Evolutionary conservation across 805 yeast genomes (phyloP).

Genomic region (Kuraishia floccosa): DNA sequence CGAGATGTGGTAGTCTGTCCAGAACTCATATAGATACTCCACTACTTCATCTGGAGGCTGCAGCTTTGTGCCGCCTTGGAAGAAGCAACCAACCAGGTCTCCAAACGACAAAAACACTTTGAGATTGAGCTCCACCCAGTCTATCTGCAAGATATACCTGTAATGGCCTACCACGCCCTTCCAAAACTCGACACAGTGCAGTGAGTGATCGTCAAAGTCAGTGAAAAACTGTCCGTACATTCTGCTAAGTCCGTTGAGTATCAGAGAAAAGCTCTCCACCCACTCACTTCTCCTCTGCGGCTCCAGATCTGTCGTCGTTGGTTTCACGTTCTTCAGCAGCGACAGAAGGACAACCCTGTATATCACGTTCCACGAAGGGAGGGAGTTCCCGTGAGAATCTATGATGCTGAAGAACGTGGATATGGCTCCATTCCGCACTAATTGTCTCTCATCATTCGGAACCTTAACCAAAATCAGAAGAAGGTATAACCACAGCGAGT

Average conservation of each 20-base stretch:
- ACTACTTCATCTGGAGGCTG: constrained; percentile 19
- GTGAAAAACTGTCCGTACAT: constrained; percentile 44
- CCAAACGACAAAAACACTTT: constrained; percentile 44
- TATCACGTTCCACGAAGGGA: constrained; percentile 61
- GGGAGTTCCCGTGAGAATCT: constrained; percentile 52
- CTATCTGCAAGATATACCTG: constrained; percentile 22
- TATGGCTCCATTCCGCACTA: constrained; percentile 82
- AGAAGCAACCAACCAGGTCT: constrained; percentile 29
- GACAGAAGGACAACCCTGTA: constrained; percentile 47
- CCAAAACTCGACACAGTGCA: constrained; percentile 34
- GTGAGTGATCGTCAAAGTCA: constrained; percentile 13
- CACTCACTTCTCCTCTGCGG: constrained; percentile 20
- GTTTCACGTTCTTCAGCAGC: constrained; percentile 2
- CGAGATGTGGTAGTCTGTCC: constrained; percentile 31
- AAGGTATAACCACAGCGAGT: constrained; percentile 53
- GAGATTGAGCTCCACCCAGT: constrained; percentile 39
- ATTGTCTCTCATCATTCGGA: constrained; percentile 55
- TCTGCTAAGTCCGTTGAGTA: constrained; percentile 55
- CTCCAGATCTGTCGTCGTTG: neutral
- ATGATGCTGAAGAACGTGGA: constrained; percentile 81
- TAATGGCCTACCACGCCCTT: constrained; percentile 38
- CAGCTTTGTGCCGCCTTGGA: constrained; percentile 3
- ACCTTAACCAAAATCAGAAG: constrained; percentile 51
- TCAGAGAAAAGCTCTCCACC: constrained; percentile 50
- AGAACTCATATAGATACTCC: constrained; percentile 35